Evolutionary conservation across 2,329 filamentous ascomycete species (phyloP).

Genomic region (Rutstroemia sp.): DNA sequence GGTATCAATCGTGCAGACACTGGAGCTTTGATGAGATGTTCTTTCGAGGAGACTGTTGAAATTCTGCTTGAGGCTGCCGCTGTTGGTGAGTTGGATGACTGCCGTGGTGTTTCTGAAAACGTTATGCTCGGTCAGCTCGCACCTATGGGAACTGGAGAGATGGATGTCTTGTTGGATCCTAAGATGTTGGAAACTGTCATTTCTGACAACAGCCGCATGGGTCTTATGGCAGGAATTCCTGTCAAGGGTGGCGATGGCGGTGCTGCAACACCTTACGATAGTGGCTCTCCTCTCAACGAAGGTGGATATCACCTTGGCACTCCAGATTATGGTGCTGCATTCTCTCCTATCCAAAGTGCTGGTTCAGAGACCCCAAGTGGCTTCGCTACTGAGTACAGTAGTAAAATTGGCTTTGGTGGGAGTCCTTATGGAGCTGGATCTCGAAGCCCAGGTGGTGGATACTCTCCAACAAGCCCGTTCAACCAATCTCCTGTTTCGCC

Average conservation of each 20-base stretch:
- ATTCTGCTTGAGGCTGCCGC: slow-evolving; percentile 94
- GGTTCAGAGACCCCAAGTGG: slow-evolving; percentile 65
- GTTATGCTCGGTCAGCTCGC: slow-evolving; percentile 97
- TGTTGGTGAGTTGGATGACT: slow-evolving; percentile 93
- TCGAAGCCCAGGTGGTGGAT: slow-evolving; percentile 58
- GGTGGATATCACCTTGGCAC: slow-evolving; percentile 57
- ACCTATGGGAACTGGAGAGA: slow-evolving; percentile 93
- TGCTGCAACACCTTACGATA: slow-evolving; percentile 90
- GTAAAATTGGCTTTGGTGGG: slow-evolving; percentile 40
- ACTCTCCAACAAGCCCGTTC: slow-evolving; percentile 61
- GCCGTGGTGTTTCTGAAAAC: slow-evolving; percentile 96
- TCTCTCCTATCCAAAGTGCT: slow-evolving; percentile 70
- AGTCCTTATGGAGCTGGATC: slow-evolving; percentile 55
- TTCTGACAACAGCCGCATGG: slow-evolving; percentile 82
- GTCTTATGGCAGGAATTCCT: slow-evolving; percentile 71
- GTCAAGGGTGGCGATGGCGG: slow-evolving; percentile 72
- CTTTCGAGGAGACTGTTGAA: slow-evolving; percentile 98
- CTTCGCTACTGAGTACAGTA: slow-evolving; percentile 54
- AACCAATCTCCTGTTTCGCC: slow-evolving; percentile 44
- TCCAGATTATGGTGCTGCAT: slow-evolving; percentile 52
- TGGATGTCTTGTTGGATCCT: slow-evolving; percentile 88
- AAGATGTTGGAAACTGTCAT: slow-evolving; percentile 94
- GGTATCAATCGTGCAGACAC: slow-evolving; percentile 98
- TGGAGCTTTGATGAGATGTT: slow-evolving; percentile 97
- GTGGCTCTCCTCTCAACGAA: slow-evolving; percentile 70